Evolutionary conservation across 2,329 filamentous ascomycete species (phyloP), one percentile per base, ranked within the genome.

Genomic region (Acrocalymma vagum): DNA sequence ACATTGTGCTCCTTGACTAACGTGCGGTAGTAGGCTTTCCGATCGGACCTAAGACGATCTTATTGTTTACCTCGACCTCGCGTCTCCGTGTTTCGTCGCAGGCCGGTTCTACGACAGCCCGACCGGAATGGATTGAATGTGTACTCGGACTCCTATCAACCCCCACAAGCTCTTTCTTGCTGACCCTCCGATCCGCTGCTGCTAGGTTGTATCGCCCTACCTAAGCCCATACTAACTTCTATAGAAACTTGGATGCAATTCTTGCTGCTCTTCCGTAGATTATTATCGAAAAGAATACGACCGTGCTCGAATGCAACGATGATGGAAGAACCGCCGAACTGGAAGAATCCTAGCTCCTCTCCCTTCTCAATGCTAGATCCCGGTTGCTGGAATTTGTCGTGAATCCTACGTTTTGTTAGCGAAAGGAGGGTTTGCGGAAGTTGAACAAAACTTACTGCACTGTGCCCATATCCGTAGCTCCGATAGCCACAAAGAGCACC

Each of bases 401-500:
- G 51, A 28, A 73, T 65, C 15, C 69, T 72, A 25, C n/a, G n/a
- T n/a, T n/a, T n/a, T n/a, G n/a, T n/a, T n/a, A n/a, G n/a, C n/a
- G n/a, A n/a, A n/a, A n/a, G n/a, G n/a, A n/a, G n/a, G n/a, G n/a
- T n/a, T n/a, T n/a, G n/a, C n/a, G n/a, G n/a, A 9, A 9, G 14
- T 9, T 29, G 14, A 7, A 9, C 27, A 29, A 18, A 23, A 53
- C 67, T 41, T 61, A 73, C 72, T 65, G 44, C 8, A 74, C 72
- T 11, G 67, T 67, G 1, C 71, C 72, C 2, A 73, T 71, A 32
- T 73, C 60, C 3, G 63, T 65, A 3, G 69, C 72, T 4, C 72
- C 69, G 44, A 75, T 72, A 9, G 71, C 71, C 5, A 72, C 70
- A 46, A 74, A 74, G 10, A 73, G 45, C 6, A 75, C 72, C 20